Evolutionary conservation across 495 filamentous ascomycete genomes (phyloP).

Genomic region (Tuber microsphaerosporum): DNA sequence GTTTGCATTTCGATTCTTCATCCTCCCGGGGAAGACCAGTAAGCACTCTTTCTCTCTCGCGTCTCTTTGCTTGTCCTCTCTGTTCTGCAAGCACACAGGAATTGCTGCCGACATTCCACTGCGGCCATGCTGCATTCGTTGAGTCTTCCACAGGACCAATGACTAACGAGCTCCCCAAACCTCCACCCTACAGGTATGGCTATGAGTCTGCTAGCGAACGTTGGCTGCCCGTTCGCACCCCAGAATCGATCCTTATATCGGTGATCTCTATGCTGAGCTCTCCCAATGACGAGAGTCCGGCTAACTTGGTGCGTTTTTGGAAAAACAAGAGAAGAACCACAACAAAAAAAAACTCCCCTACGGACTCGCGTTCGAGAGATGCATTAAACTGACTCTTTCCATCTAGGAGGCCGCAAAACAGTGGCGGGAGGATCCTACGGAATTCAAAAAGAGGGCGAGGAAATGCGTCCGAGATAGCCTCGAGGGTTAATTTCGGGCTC

Average conservation of each 20-base stretch:
- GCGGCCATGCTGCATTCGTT: not conserved
- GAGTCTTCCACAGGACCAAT: not conserved
- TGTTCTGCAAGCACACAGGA: not conserved
- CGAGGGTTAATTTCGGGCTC: constrained; percentile 41
- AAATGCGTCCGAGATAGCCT: constrained; percentile 67
- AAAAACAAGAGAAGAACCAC: constrained; percentile 6
- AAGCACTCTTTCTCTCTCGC: constrained; percentile 24
- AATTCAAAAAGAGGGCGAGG: constrained; percentile 81
- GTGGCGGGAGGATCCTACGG: constrained; percentile 79
- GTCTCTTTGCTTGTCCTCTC: constrained; percentile 4
- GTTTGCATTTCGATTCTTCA: constrained; percentile 99
- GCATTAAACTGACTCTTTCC: constrained; percentile 22
- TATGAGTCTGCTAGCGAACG: constrained; percentile 95
- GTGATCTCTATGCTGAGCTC: constrained; percentile 99
- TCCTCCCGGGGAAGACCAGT: constrained; percentile 87
- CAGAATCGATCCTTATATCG: constrained; percentile 94
- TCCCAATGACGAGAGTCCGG: constrained; percentile 96
- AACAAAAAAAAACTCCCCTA: not conserved
- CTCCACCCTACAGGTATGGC: constrained; percentile 58
- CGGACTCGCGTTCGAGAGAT: not conserved
- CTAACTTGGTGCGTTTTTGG: constrained; percentile 58
- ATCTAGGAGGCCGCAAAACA: constrained; percentile 84
- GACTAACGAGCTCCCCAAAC: constrained; percentile 3
- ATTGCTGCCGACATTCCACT: not conserved
- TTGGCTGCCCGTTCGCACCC: constrained; percentile 92